phyloP scores from a whole-genome alignment of 345 rosid species.

The Clarkia xantiana region DNA sequence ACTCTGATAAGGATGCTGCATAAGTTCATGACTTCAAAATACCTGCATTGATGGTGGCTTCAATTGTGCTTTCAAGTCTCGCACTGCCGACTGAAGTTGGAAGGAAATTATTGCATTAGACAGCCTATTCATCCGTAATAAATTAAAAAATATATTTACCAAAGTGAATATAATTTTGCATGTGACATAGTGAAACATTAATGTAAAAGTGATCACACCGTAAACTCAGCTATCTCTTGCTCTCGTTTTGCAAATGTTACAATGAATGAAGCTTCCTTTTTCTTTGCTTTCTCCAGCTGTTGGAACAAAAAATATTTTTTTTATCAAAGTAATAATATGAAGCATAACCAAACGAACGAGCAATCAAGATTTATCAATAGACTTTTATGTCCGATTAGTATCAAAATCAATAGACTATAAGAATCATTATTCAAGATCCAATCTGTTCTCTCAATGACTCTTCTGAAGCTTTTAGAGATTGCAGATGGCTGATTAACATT shows the following conservation, averaged over 20 bases:
- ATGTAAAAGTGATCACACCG: constrained; percentile 22
- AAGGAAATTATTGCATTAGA: not conserved
- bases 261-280: constrained; percentile 94
- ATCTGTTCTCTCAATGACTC: constrained; percentile 84
- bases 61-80: constrained; percentile 82
- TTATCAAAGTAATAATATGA: no score
- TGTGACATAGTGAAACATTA: no score
- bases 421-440: constrained; percentile 3
- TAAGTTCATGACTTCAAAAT: constrained; percentile 2
- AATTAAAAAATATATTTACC: no score
- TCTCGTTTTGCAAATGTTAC: constrained; percentile 90
- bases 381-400: not conserved
- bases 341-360: no score
- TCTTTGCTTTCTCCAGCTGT: constrained; percentile 85
- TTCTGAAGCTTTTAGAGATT: constrained; percentile 67
- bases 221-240: constrained; percentile 88
- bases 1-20: no score
- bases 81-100: constrained; percentile 65
- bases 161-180: no score
- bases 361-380: no score
- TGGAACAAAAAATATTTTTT: constrained; percentile 7
- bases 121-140: no score
- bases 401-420: not conserved
- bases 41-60: constrained; percentile 99
- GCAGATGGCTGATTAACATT: constrained; percentile 56